Evolutionary conservation across 1,284 basidiomycete genomes (phyloP).

Genomic region (Mycena sp.): DNA sequence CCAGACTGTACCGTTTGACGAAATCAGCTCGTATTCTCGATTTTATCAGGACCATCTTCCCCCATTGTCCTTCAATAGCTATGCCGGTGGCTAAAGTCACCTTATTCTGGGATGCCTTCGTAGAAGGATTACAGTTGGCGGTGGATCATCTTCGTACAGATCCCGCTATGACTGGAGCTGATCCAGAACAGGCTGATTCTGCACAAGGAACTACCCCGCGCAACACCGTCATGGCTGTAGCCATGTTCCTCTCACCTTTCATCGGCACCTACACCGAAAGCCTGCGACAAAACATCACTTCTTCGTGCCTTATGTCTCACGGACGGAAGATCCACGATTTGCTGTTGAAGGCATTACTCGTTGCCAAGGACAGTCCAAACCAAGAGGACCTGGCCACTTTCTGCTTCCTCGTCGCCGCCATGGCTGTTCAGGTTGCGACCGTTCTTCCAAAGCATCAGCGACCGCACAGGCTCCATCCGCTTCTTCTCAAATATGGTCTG

Average conservation of each 20-base stretch:
- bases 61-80: constrained; percentile 15
- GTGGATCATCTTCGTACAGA: background rate
- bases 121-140: background rate
- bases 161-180: background rate
- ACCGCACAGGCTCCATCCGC: background rate
- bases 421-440: background rate
- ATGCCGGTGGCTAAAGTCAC: background rate
- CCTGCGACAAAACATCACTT: background rate
- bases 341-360: background rate
- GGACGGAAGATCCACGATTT: constrained; percentile 9
- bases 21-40: background rate
- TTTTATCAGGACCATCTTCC: background rate
- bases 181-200: background rate
- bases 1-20: constrained; percentile 4
- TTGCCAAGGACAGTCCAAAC: background rate
- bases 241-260: background rate
- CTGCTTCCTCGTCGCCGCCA: background rate
- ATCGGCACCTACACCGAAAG: constrained; percentile 1
- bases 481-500: background rate
- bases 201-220: background rate
- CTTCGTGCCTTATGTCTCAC: background rate
- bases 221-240: background rate
- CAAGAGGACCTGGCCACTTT: background rate
- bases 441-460: background rate
- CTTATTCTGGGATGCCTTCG: constrained; percentile 9